phyloP scores from a whole-genome alignment of 148 eudicot genomes.

The Cornus suecica region DNA sequence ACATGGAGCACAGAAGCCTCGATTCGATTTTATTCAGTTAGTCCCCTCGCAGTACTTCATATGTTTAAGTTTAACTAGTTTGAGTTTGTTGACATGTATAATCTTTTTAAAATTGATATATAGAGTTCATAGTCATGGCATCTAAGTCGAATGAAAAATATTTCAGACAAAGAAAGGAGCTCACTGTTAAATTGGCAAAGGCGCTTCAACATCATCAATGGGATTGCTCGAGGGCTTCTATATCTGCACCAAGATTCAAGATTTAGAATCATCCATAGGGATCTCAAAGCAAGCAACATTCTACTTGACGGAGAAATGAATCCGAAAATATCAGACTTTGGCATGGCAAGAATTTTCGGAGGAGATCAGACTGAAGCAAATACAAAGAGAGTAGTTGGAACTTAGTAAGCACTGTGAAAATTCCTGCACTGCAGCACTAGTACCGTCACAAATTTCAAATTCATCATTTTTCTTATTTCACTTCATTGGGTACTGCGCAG shows the following conservation, averaged over 20 bases:
- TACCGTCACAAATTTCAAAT: background rate
- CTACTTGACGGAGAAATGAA: conserved; percentile 62
- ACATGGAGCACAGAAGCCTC: conserved; percentile 63
- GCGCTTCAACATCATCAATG: conserved; percentile 65
- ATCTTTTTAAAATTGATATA: background rate
- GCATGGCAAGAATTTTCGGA: conserved; percentile 84
- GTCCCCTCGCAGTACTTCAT: conserved; percentile 4
- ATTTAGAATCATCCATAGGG: conserved; percentile 67
- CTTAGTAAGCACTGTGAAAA: conserved; percentile 49
- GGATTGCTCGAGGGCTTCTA: conserved; percentile 65
- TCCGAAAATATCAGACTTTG: conserved; percentile 83
- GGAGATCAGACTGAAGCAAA: conserved; percentile 63
- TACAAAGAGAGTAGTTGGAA: conserved; percentile 68
- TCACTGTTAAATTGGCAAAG: conserved; percentile 50
- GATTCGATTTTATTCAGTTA: conserved; percentile 56
- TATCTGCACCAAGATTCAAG: conserved; percentile 84
- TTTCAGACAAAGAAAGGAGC: conserved; percentile 42
- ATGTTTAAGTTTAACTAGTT: background rate
- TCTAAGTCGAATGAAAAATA: background rate
- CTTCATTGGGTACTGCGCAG: conserved; percentile 19
- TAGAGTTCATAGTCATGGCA: background rate
- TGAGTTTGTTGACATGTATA: background rate
- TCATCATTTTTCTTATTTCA: background rate
- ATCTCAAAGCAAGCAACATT: conserved; percentile 75
- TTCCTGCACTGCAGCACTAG: too few species aligned